phyloP scores from a whole-genome alignment of 2,329 filamentous ascomycete species.

The Ophiostoma tasmaniense region DNA sequence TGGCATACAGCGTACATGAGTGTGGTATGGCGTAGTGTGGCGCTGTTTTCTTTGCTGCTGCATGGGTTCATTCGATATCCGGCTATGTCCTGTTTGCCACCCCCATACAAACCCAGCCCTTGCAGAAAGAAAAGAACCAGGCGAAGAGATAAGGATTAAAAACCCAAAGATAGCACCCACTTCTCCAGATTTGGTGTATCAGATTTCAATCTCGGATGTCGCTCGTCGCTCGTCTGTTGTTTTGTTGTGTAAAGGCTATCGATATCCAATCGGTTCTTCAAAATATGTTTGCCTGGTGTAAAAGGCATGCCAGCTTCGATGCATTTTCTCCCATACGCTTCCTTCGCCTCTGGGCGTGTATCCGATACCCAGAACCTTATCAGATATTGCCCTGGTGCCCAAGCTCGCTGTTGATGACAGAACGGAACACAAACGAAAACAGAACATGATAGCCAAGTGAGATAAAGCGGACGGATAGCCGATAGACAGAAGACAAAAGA shows the following conservation, averaged over 20 bases:
- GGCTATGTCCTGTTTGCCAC: not conserved
- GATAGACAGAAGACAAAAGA: not conserved
- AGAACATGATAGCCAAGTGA: not conserved
- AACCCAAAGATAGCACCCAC: not conserved
- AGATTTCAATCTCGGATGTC: not conserved
- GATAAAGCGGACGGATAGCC: not conserved
- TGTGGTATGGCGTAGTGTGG: not conserved
- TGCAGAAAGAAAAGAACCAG: not conserved
- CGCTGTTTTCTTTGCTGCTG: not conserved
- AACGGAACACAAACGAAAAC: not conserved
- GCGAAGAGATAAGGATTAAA: not conserved
- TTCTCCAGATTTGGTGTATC: not conserved
- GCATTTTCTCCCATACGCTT: not conserved
- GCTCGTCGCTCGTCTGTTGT: not conserved
- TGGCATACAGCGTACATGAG: not conserved
- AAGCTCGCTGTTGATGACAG: not conserved
- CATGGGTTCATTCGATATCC: not conserved
- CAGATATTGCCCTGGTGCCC: not conserved
- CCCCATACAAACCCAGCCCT: not conserved
- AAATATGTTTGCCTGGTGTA: not conserved
- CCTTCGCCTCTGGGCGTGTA: not conserved
- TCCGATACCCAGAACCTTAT: not conserved
- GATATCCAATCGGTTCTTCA: not conserved
- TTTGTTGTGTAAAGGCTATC: not conserved
- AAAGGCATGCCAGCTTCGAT: not conserved